Percentiles rank a stretch among this genome's conserved stretches.
Evolutionary conservation across 495 filamentous ascomycete species (phyloP).

Genomic region (Penicillium odoratum): DNA sequence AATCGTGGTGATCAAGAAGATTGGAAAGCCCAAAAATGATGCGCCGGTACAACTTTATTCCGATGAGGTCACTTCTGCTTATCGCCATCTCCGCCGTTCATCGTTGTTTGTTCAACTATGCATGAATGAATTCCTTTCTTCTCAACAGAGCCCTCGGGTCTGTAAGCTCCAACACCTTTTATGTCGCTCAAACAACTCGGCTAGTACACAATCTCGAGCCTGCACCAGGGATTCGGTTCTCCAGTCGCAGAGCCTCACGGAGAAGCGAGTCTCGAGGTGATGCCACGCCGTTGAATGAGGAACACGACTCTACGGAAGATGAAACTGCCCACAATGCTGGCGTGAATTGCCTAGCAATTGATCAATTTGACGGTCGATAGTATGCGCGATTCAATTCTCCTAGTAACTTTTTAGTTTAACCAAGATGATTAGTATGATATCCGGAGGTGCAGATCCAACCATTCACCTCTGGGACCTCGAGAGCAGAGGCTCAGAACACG

Average conservation of each 20-base stretch:
- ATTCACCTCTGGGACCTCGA: slow-evolving; percentile 86
- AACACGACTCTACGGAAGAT: slow-evolving; percentile 25
- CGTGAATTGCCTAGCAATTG: slow-evolving; percentile 72
- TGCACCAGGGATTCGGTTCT: slow-evolving; percentile 64
- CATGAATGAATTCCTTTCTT: slow-evolving; percentile 81
- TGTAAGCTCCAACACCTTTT: slow-evolving; percentile 58
- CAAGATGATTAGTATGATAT: slow-evolving; percentile 61
- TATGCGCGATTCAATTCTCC: slow-evolving; percentile 36
- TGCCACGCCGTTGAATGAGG: slow-evolving; percentile 15
- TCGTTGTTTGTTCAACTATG: slow-evolving; percentile 19
- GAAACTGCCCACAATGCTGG: slow-evolving; percentile 70
- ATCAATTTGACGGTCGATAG: slow-evolving; percentile 76
- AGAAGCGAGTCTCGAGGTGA: slow-evolving; percentile 14
- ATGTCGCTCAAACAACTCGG: slow-evolving; percentile 60
- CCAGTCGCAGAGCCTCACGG: slow-evolving; percentile 50
- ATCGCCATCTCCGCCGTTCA: background rate
- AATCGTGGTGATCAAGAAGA: too few relatives aligned
- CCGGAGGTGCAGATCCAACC: slow-evolving; percentile 76
- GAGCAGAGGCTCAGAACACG: slow-evolving; percentile 36
- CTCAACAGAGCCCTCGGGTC: slow-evolving; percentile 69
- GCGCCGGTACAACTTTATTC: slow-evolving; percentile 29
- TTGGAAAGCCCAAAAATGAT: slow-evolving; percentile 9
- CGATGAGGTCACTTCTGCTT: slow-evolving; percentile 24
- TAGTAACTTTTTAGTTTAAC: slow-evolving; percentile 8
- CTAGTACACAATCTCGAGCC: slow-evolving; percentile 62